Evolutionary conservation across 305 asterid species (phyloP).

Genomic region (Withania somnifera): DNA sequence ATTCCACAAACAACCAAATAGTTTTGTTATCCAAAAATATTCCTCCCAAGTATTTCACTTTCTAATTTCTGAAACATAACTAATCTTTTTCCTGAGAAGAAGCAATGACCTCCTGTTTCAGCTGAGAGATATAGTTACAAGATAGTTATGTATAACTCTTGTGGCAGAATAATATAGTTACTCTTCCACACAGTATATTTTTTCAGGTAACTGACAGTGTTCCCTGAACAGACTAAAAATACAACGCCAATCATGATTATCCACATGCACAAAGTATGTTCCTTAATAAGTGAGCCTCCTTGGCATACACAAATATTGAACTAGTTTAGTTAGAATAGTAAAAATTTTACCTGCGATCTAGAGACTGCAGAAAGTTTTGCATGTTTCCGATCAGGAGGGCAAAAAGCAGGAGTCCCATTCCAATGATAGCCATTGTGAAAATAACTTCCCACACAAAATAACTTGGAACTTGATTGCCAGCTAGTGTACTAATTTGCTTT

Average conservation of each 20-base stretch:
- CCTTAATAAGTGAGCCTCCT: neutral
- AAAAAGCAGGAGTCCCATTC: slow-evolving; percentile 74
- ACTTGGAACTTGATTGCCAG: slow-evolving; percentile 81
- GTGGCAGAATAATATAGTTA: neutral
- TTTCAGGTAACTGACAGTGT: neutral
- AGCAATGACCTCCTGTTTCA: neutral
- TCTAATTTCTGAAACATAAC: neutral
- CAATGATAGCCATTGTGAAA: slow-evolving; percentile 72
- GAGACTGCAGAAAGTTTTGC: slow-evolving; percentile 88
- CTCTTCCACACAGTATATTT: neutral
- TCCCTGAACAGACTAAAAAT: neutral
- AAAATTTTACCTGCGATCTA: slow-evolving; percentile 62
- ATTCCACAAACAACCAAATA: neutral
- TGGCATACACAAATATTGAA: neutral
- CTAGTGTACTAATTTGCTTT: slow-evolving; percentile 79
- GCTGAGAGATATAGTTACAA: neutral
- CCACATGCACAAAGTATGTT: neutral
- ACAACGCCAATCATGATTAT: neutral
- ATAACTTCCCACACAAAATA: slow-evolving; percentile 72
- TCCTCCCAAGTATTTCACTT: neutral
- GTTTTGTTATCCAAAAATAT: neutral
- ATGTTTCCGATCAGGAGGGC: slow-evolving; percentile 81
- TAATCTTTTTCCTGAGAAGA: neutral
- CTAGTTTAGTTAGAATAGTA: neutral
- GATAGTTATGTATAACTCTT: neutral